Evolutionary conservation across 139 green algal species (phyloP).

Genomic region (Picochlorum sp.): DNA sequence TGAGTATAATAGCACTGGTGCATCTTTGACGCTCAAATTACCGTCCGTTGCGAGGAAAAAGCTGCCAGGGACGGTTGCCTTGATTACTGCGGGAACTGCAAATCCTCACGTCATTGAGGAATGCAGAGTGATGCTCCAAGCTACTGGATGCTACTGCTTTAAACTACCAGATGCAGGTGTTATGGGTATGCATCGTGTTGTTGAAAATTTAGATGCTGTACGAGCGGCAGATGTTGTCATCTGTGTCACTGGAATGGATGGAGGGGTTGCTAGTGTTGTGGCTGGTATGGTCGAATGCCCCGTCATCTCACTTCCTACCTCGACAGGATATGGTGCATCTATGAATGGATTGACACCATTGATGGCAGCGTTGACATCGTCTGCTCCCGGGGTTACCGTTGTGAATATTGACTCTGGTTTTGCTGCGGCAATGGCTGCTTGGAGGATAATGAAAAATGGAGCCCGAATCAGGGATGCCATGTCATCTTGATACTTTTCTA

Average conservation of each 20-base stretch:
- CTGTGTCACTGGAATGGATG: conserved; percentile 68
- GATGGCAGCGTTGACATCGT: conserved; percentile 47
- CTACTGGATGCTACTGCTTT: conserved; percentile 53
- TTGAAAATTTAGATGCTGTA: conserved; percentile 37
- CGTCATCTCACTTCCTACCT: conserved; percentile 60
- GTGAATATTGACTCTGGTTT: conserved; percentile 72
- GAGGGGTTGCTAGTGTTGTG: conserved; percentile 54
- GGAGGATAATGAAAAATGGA: conserved; percentile 51
- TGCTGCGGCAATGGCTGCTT: conserved; percentile 51
- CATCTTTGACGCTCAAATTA: conserved; percentile 24
- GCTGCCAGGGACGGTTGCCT: conserved; percentile 60
- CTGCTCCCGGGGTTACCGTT: conserved; percentile 55
- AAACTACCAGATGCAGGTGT: conserved; percentile 52
- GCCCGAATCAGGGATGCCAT: conserved; percentile 16
- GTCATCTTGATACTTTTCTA: not conserved
- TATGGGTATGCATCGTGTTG: conserved; percentile 46
- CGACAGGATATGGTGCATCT: conserved; percentile 52
- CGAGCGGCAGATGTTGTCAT: conserved; percentile 68
- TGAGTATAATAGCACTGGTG: conserved; percentile 42
- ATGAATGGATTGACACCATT: conserved; percentile 52
- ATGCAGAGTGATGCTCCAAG: conserved; percentile 51
- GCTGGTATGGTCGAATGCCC: conserved; percentile 66
- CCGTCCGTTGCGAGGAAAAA: conserved; percentile 24
- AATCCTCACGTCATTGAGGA: conserved; percentile 53
- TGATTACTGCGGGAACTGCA: conserved; percentile 60